Conservation (phyloP, 139 green algal genomes). For the Picochlorum sp. region DNA sequence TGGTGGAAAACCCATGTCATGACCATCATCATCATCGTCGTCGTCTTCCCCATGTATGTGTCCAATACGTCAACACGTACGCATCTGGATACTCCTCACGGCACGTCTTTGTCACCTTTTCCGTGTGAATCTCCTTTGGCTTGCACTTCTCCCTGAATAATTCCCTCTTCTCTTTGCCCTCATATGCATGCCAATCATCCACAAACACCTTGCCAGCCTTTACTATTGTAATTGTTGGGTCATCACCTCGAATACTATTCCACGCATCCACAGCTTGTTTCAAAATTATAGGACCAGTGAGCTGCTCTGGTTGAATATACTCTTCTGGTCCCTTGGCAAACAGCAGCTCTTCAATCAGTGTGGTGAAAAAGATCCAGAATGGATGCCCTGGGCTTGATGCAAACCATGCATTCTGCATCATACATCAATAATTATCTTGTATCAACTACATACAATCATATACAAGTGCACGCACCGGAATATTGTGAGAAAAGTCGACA, state of each 20-base stretch:
- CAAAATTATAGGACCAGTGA: neutral
- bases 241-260: neutral
- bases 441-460: neutral
- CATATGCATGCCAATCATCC: neutral
- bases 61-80: neutral
- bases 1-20: too few species aligned
- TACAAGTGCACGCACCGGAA: conserved; percentile 10
- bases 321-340: neutral
- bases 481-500: conserved; percentile 19
- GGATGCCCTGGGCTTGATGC: conserved; percentile 19
- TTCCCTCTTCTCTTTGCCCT: neutral
- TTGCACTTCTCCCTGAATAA: neutral
- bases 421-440: too few species aligned
- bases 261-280: conserved; percentile 1
- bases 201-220: conserved; percentile 7
- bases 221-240: neutral
- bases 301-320: conserved; percentile 1
- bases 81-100: neutral
- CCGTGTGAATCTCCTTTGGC: neutral
- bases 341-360: neutral
- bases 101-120: neutral
- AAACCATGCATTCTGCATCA: conserved; percentile 26
- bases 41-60: conserved; percentile 1
- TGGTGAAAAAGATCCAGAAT: conserved; percentile 16
- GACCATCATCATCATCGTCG: neutral